phyloP scores from a whole-genome alignment of 257 asterid genomes.

The Thymus mandschuricus region DNA sequence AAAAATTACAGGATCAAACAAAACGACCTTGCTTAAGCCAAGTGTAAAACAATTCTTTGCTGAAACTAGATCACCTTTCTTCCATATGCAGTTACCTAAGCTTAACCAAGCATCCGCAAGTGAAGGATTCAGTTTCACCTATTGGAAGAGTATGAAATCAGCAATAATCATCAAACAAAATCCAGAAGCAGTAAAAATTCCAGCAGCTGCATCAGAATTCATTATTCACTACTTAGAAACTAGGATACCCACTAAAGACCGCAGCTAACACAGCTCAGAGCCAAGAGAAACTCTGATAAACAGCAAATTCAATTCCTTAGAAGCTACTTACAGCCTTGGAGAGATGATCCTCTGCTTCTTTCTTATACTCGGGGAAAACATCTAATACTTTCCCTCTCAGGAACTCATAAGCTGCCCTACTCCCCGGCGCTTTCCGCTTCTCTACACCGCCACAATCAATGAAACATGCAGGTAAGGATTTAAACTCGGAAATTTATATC shows the following conservation, averaged over 20 bases:
- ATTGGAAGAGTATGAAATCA: conserved; percentile 25
- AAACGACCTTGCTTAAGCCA: conserved; percentile 82
- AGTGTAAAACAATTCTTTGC: conserved; percentile 85
- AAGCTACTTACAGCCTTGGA: conserved; percentile 78
- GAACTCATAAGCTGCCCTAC: conserved; percentile 80
- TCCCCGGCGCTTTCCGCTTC: conserved; percentile 64
- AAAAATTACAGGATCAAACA: conserved; percentile 29
- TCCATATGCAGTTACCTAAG: conserved; percentile 96
- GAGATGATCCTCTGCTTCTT: conserved; percentile 96
- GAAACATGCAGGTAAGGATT: not conserved
- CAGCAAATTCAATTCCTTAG: not conserved
- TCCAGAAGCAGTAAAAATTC: conserved; percentile 13
- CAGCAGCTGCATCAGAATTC: conserved; percentile 9
- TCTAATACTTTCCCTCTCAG: conserved; percentile 83
- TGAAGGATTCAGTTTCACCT: conserved; percentile 95
- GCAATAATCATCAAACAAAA: not conserved
- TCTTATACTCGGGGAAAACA: conserved; percentile 74
- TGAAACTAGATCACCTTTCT: conserved; percentile 81
- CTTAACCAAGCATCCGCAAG: conserved; percentile 90
- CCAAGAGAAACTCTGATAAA: not conserved
- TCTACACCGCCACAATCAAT: conserved; percentile 51
- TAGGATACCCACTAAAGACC: conserved; percentile 1
- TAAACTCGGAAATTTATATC: conserved; percentile 7
- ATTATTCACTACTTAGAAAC: not conserved
- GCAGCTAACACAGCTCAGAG: conserved; percentile 17